These are phyloP conservation scores for Hypomyces rosellus DNA, from an alignment of 2,329 filamentous ascomycete genomes.

Conservation along the genomic window DNA sequence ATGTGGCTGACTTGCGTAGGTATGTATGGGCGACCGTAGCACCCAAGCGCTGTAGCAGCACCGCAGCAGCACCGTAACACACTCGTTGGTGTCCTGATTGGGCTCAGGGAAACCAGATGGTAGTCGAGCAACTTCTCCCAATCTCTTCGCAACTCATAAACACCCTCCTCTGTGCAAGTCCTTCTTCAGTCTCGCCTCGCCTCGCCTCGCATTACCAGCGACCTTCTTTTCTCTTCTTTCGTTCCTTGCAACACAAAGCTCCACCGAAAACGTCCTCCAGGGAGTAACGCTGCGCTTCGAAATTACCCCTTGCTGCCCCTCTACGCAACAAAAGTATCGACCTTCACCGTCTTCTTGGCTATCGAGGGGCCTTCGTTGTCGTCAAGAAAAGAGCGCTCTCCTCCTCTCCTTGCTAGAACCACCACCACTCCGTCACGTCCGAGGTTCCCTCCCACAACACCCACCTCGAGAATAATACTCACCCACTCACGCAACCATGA, in stretches of 20 bases:
- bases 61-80: too few relatives aligned
- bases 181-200: background rate
- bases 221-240: background rate
- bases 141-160: constrained; percentile 20
- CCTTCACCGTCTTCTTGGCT: constrained; percentile 10
- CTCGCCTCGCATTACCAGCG: background rate
- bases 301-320: background rate
- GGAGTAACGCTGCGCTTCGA: background rate
- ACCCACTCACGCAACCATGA: constrained; percentile 24
- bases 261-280: too few relatives aligned
- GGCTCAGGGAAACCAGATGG: constrained; percentile 26
- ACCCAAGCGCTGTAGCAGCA: too few relatives aligned
- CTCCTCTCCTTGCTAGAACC: background rate
- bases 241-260: background rate
- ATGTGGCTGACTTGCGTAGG: constrained; percentile 8
- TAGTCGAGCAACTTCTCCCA: constrained; percentile 27
- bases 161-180: background rate
- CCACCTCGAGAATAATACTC: background rate
- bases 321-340: background rate
- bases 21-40: too few relatives aligned
- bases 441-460: background rate
- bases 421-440: constrained; percentile 3
- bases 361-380: constrained; percentile 4
- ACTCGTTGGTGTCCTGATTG: constrained; percentile 22
- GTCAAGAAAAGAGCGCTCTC: constrained; percentile 3